Evolutionary conservation across 208 protist species (phyloP), one percentile per base, ranked within the genome.

Genomic region (Trypanosoma cruzi): DNA sequence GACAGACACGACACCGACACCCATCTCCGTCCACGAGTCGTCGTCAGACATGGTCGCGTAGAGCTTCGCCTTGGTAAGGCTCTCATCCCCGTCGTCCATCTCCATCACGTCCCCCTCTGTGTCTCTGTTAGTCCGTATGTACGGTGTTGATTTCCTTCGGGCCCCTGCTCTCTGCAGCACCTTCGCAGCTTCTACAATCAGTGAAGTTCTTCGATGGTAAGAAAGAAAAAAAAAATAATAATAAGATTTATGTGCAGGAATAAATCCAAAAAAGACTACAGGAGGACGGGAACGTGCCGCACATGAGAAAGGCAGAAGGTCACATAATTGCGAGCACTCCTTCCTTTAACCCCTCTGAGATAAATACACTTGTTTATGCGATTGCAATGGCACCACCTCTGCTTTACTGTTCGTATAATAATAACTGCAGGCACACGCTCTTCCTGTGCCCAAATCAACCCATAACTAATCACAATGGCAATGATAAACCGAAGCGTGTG

Each of bases 61-160:
- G 48, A 95, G 77, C 55, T 85, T 88, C 22, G 86, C 89, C 68
- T 92, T 92, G 5, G 89, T 92, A 24, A 90, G 73, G 32, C 78
- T 73, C 1, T 80, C 80, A 32, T 31, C 55, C 6, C 46, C 69
- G 37, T 67, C 62, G 18, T 70, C 56, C 34, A 64, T 64, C n/a
- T 4, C 56, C 46, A 69, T 18, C 22, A 13, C n/a, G 31, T 29
- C 57, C 20, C 71, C 72, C 68, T 71, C 68, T 4, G 26, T n/a
- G n/a, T 1, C 48, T 28, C 48, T 8, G 10, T 34, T 14, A 31
- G 28, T 32, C 26, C 3, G 37, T 29, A 11, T 63, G 37, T 13
- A 4, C n/a, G 32, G 0, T 59, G 20, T n/a, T 37, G 24, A 4
- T 40, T 59, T 4, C 34, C 31, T 40, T 29, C n/a, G 54, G 7